Evolutionary conservation across 2,329 filamentous ascomycete species (phyloP), one percentile per base, ranked within the genome.

Genomic region (Mariannaea sp.): DNA sequence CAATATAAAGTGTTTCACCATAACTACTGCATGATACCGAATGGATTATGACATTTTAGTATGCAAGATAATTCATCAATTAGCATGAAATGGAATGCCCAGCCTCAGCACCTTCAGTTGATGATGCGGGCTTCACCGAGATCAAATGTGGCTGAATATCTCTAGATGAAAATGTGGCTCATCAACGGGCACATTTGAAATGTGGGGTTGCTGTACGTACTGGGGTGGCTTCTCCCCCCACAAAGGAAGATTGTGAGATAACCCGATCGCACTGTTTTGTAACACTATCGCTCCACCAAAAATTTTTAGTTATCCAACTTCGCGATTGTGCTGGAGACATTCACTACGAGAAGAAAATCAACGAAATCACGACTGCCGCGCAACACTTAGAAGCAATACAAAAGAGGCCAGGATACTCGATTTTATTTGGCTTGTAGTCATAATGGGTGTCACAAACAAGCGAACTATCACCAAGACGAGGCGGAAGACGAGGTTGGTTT

Each of bases 401-500:
- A 35, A 13, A 14, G 13, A 10, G 20, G 6, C 9, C 38, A 32
- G 8, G 8, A 24, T 6, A 13, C 17, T 12, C 16, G 14, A 9
- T 29, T 17, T 32, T 4, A 9, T 20, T 20, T 16, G 26, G 9
- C 7, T 16, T 5, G 36, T 20, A 27, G 27, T 19, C 39, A 62
- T 10, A 10, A 92, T 92, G 88, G 88, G 87, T 39, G 81, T 89
- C 56, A 76, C 80, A 24, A 84, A 83, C 61, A 86, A 86, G 69
- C 77, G 80, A 39, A 86, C 84, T n/a, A 79, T 85, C 58, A 85
- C 83, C 51, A 92, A 92, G 75, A 92, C 88, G 3, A 83, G 89
- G 72, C 82, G 88, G 59, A 83, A 85, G 67, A 85, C 81, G 16
- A 84, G 87, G 87, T 87, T 20, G 16, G 40, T 35, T 32, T 26